phyloP scores from a whole-genome alignment of 148 eudicot genomes.

The Vaccinium corymbosum region DNA sequence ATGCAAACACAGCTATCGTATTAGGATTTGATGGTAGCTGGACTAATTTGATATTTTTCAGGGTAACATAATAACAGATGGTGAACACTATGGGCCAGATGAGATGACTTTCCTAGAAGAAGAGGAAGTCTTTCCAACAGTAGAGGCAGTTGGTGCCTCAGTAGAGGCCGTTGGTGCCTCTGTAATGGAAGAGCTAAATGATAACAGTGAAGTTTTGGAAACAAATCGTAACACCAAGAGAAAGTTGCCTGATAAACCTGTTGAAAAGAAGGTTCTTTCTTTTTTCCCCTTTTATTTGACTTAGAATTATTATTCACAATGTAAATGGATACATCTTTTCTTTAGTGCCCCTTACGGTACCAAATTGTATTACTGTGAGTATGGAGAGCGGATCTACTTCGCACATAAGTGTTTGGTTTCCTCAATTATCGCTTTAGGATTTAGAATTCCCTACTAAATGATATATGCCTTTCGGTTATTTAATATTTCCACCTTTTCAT shows the following conservation, averaged over 20 bases:
- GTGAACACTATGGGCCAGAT: conserved; percentile 51
- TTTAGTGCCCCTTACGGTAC: not conserved
- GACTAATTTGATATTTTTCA: conserved; percentile 23
- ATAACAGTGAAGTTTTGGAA: conserved; percentile 31
- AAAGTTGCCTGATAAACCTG: conserved; percentile 65
- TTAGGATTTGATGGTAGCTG: conserved; percentile 6
- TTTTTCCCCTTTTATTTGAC: not conserved
- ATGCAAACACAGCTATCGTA: not conserved
- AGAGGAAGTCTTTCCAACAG: conserved; percentile 74
- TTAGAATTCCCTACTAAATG: not conserved
- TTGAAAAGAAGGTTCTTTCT: conserved; percentile 64
- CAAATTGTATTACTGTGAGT: not conserved
- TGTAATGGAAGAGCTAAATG: conserved; percentile 31
- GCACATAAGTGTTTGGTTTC: not conserved
- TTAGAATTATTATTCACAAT: not conserved
- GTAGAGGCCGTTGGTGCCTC: conserved; percentile 32
- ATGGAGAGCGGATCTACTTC: not conserved
- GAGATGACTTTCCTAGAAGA: conserved; percentile 73
- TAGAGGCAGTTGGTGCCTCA: conserved; percentile 31
- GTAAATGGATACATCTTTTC: not conserved
- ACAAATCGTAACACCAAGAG: conserved; percentile 49
- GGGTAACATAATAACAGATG: conserved; percentile 35
- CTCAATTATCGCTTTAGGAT: not conserved
- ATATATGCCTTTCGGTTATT: not conserved
- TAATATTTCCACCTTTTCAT: not conserved